Percentiles rank a stretch among this genome's conserved stretches.
phyloP scores from a whole-genome alignment of 352 stramenopile genomes.

The Phytophthora capsici region DNA sequence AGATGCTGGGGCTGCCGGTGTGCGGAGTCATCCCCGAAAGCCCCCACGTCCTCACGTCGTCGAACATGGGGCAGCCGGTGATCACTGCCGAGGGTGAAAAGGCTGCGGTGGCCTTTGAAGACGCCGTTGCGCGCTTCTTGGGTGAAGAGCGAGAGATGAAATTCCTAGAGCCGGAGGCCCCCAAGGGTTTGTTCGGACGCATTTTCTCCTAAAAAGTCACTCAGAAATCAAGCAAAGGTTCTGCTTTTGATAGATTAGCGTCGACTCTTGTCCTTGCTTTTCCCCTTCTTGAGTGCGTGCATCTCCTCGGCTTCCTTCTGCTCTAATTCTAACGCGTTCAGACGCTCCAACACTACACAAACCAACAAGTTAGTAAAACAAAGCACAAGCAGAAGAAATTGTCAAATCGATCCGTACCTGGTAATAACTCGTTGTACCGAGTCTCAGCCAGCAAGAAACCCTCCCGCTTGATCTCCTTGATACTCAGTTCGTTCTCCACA shows the following conservation, averaged over 20 bases:
- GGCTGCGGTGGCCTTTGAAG: slow-evolving; percentile 84
- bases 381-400: neutral
- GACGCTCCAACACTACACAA: slow-evolving; percentile 67
- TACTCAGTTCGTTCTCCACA: slow-evolving; percentile 69
- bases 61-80: slow-evolving; percentile 93
- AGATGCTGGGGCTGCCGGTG: slow-evolving; percentile 91
- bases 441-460: slow-evolving; percentile 76
- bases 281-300: slow-evolving; percentile 80
- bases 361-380: slow-evolving; percentile 12
- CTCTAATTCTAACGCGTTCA: slow-evolving; percentile 82
- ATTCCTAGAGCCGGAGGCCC: slow-evolving; percentile 86
- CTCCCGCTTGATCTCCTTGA: slow-evolving; percentile 90
- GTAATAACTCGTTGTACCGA: slow-evolving; percentile 83
- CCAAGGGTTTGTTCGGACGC: slow-evolving; percentile 81
- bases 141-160: slow-evolving; percentile 88
- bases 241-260: slow-evolving; percentile 41
- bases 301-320: slow-evolving; percentile 82
- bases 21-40: slow-evolving; percentile 93
- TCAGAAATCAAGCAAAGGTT: slow-evolving; percentile 18
- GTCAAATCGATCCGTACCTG: slow-evolving; percentile 44
- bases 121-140: slow-evolving; percentile 92
- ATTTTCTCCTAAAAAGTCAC: slow-evolving; percentile 45
- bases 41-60: slow-evolving; percentile 91
- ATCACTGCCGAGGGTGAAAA: slow-evolving; percentile 81
- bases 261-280: slow-evolving; percentile 75